Percentiles rank a stretch among this genome's conserved stretches.
Conservation (phyloP, 352 stramenopile species). For the Globisporangium camurandrum region DNA sequence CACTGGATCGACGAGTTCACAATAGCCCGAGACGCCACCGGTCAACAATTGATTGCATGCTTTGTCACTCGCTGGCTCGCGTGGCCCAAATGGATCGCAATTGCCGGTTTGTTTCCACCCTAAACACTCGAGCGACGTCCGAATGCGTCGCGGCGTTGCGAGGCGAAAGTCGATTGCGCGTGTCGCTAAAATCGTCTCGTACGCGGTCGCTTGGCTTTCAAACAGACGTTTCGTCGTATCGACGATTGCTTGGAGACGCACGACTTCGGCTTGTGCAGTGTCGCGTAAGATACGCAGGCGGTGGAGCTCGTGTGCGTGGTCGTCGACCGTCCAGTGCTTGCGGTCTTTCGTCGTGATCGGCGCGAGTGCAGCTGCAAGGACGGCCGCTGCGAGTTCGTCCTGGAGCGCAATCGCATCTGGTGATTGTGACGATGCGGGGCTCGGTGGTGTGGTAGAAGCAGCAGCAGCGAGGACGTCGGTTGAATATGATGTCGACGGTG, state of each 20-base stretch:
- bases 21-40: slow-evolving; percentile 47
- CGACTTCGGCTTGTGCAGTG: slow-evolving; percentile 28
- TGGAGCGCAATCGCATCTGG: slow-evolving; percentile 1
- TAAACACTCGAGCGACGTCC: slow-evolving; percentile 39
- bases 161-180: slow-evolving; percentile 28
- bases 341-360: slow-evolving; percentile 11
- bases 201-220: slow-evolving; percentile 20
- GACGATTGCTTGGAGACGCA: slow-evolving; percentile 25
- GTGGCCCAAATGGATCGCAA: slow-evolving; percentile 37
- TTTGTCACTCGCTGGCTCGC: slow-evolving; percentile 39
- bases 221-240: slow-evolving; percentile 24
- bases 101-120: slow-evolving; percentile 51
- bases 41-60: slow-evolving; percentile 37
- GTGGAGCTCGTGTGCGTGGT: slow-evolving; percentile 23
- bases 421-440: background rate
- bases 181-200: slow-evolving; percentile 24
- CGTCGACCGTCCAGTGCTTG: slow-evolving; percentile 8
- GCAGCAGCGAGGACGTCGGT: too few species aligned
- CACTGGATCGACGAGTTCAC: slow-evolving; percentile 43
- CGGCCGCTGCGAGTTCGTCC: slow-evolving; percentile 9
- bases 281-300: slow-evolving; percentile 26
- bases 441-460: background rate
- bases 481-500: too few species aligned
- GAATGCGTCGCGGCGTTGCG: slow-evolving; percentile 22
- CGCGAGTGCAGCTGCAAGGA: slow-evolving; percentile 11